Evolutionary conservation across 2,329 filamentous ascomycete genomes (phyloP).

Genomic region (Pezicula neosporulosa): DNA sequence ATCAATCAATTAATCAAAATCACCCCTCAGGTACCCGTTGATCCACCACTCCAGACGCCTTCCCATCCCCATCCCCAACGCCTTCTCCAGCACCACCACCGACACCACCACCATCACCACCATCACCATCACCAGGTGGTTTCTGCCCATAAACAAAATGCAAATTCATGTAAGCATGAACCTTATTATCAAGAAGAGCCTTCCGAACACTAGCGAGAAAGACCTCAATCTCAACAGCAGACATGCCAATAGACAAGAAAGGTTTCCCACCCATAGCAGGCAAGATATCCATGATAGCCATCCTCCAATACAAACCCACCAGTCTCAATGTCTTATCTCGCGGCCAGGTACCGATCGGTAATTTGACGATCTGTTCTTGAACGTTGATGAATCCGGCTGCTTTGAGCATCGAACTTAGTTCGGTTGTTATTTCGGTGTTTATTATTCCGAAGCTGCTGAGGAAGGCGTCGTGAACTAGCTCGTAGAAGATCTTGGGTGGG

Average conservation of each 20-base stretch:
- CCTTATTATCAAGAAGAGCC: conserved; percentile 29
- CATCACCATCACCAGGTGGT: background rate
- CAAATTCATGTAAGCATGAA: conserved; percentile 28
- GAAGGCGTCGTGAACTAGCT: conserved; percentile 1
- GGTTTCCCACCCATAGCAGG: conserved; percentile 25
- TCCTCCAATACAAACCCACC: conserved; percentile 31
- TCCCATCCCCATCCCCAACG: too few species aligned
- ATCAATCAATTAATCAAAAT: too few species aligned
- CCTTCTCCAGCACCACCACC: too few species aligned
- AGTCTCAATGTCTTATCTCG: conserved; percentile 47
- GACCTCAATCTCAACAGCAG: conserved; percentile 29
- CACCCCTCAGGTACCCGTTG: too few species aligned
- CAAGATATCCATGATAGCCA: conserved; percentile 15
- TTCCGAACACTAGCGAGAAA: conserved; percentile 32
- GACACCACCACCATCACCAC: too few species aligned
- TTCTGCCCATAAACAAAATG: background rate
- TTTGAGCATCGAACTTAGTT: conserved; percentile 30
- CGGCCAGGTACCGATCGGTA: conserved; percentile 48
- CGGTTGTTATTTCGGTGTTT: conserved; percentile 22
- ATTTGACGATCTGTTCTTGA: conserved; percentile 40
- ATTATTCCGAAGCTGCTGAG: conserved; percentile 6
- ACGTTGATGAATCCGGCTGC: conserved; percentile 52
- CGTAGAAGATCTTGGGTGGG: background rate
- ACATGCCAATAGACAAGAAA: conserved; percentile 27
- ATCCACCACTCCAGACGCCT: too few species aligned